phyloP scores from a whole-genome alignment of 192 early-diverging fungal species.

The Linnemannia hyalina region DNA sequence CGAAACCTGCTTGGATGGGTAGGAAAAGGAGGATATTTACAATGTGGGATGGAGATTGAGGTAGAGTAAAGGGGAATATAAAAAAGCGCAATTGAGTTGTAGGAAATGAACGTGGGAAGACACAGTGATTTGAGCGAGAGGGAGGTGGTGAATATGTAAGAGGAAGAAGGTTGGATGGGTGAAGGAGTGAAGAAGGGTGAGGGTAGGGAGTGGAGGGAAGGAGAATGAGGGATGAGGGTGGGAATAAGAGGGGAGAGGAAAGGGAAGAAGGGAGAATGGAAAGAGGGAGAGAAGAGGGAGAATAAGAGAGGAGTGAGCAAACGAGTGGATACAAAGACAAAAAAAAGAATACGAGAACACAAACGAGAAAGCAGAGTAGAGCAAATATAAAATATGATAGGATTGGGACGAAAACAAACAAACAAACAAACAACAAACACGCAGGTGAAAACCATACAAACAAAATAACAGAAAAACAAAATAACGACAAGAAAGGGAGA shows the following conservation, averaged over 20 bases:
- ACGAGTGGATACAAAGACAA: neutral
- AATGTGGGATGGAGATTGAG: neutral
- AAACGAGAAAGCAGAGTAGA: neutral
- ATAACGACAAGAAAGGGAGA: neutral
- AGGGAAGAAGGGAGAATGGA: neutral
- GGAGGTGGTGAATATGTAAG: neutral
- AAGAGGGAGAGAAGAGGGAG: neutral
- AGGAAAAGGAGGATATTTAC: neutral
- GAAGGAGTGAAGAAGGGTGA: neutral
- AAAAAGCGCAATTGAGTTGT: neutral
- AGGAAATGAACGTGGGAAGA: slow-evolving; percentile 11
- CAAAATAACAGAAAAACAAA: too few species aligned
- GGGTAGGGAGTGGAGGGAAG: neutral
- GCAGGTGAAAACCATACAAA: too few species aligned
- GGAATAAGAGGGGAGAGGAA: neutral
- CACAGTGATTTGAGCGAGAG: neutral
- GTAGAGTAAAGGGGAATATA: neutral
- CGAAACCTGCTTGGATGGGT: neutral
- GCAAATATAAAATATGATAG: neutral
- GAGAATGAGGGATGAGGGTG: neutral
- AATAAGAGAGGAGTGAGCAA: neutral
- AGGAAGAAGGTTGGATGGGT: neutral
- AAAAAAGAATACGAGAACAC: neutral
- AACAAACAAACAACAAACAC: neutral
- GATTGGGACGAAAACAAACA: neutral